Evolutionary conservation across 495 filamentous ascomycete species (phyloP), one percentile per base, ranked within the genome.

Genomic region (Xylaria acuta): DNA sequence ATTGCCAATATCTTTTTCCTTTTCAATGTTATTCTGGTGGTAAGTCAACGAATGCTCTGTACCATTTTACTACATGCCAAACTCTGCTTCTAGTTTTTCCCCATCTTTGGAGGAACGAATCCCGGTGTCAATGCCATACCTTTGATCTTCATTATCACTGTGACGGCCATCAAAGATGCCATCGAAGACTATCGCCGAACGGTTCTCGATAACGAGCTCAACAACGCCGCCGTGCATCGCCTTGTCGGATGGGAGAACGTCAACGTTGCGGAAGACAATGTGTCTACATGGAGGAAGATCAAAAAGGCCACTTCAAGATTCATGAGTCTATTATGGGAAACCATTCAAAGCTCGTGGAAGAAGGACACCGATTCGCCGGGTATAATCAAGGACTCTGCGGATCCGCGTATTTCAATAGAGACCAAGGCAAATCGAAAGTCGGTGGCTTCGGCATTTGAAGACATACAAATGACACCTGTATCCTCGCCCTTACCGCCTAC

Each of bases 1-100:
- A 93, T 99, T 75, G 97, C 97, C 67, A 99, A 98, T 81, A 90
- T 98, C 49, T 99, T 97, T 82, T 99, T 99, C 86, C 86, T 98
- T 68, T 97, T 98, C 83, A 88, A 96, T 73, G 95, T 97, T 80
- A 95, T 99, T 79, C 89, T 99, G 69, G 88, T 90, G 74, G 97
- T 98, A 90, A 81, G 94, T 87, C 38, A 22, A 59, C 32, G 4
- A 45, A 25, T 66, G 22, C 66, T 49, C 32, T 49, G n/a, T 71
- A 32, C 59, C 43, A 9, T 51, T 41, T 53, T 30, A n/a, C 16
- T 64, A 74, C 27, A 64, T 75, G 65, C 71, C 66, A 56, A 75
- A 69, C 65, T 49, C 30, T 41, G 12, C 3, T 74, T 64, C 18
- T 86, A 98, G 97, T 93, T 95, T 81, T 98, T 98, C 80, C 88